These are phyloP conservation scores for Leccinum pellstonianum DNA, from an alignment of 768 basidiomycete species.

Conservation along the genomic window DNA sequence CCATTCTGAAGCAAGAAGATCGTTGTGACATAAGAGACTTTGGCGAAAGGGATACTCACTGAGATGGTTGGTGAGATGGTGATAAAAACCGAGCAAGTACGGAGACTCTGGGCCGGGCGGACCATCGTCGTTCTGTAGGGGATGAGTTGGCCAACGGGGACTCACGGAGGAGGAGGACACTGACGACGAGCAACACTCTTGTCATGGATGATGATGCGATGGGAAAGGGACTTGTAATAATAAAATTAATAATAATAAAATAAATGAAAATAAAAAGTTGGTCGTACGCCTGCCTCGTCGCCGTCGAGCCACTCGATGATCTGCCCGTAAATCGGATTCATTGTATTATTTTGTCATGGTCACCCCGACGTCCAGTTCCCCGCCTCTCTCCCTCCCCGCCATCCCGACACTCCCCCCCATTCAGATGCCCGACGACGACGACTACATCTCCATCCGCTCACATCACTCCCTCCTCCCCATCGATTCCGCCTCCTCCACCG, in stretches of 20 bases:
- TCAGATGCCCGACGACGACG: conserved; percentile 37
- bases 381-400: conserved; percentile 30
- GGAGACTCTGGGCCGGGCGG: conserved; percentile 74
- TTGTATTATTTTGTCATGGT: conserved; percentile 23
- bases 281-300: conserved; percentile 5
- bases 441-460: conserved; percentile 24
- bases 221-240: background rate
- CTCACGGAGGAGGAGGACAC: conserved; percentile 17
- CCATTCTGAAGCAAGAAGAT: conserved; percentile 50
- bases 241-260: background rate
- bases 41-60: conserved; percentile 41
- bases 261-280: conserved; percentile 5
- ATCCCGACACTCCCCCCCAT: conserved; percentile 48
- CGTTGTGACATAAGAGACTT: conserved; percentile 9
- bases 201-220: conserved; percentile 14
- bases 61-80: conserved; percentile 53
- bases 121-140: conserved; percentile 75
- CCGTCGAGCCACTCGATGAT: conserved; percentile 12
- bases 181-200: conserved; percentile 45
- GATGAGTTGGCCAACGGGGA: background rate
- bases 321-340: conserved; percentile 11
- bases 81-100: conserved; percentile 70
- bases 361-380: conserved; percentile 12
- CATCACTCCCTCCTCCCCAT: conserved; percentile 31
- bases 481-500: conserved; percentile 45